Conservation (phyloP, 768 basidiomycete genomes). For the Hypsizygus marmoreus region DNA sequence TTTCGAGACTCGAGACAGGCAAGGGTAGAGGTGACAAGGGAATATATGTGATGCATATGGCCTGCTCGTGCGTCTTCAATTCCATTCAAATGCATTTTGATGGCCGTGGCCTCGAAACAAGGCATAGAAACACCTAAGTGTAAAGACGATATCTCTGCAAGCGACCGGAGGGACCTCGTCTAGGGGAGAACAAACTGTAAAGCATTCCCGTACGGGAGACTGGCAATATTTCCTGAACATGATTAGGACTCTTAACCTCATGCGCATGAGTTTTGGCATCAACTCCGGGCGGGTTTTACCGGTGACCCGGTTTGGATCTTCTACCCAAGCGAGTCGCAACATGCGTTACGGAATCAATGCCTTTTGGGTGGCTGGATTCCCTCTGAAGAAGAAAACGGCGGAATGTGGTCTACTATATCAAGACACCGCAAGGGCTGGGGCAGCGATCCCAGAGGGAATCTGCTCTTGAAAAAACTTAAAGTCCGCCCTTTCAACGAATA, state of each 20-base stretch:
- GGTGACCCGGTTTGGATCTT: slow-evolving; percentile 4
- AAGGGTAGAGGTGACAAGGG: neutral
- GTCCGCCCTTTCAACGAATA: slow-evolving; percentile 17
- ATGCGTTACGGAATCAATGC: slow-evolving; percentile 6
- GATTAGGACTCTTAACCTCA: neutral
- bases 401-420: slow-evolving; percentile 14
- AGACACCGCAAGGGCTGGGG: slow-evolving; percentile 10
- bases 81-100: slow-evolving; percentile 2
- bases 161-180: too few relatives aligned
- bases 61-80: neutral
- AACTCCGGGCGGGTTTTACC: slow-evolving; percentile 7
- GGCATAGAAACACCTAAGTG: too few relatives aligned
- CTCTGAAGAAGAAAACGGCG: slow-evolving; percentile 8
- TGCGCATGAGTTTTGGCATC: neutral
- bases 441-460: slow-evolving; percentile 22
- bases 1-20: too few relatives aligned
- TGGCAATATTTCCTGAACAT: too few relatives aligned
- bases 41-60: neutral
- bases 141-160: too few relatives aligned
- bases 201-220: too few relatives aligned
- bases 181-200: too few relatives aligned
- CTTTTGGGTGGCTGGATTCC: slow-evolving; percentile 3
- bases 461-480: slow-evolving; percentile 16
- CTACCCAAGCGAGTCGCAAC: slow-evolving; percentile 9
- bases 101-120: too few relatives aligned